A percentile compares a stretch with the other conserved stretches of the same genome.
Conservation (phyloP, 805 yeast species). For the Cyberlindnera misumaiensis region DNA sequence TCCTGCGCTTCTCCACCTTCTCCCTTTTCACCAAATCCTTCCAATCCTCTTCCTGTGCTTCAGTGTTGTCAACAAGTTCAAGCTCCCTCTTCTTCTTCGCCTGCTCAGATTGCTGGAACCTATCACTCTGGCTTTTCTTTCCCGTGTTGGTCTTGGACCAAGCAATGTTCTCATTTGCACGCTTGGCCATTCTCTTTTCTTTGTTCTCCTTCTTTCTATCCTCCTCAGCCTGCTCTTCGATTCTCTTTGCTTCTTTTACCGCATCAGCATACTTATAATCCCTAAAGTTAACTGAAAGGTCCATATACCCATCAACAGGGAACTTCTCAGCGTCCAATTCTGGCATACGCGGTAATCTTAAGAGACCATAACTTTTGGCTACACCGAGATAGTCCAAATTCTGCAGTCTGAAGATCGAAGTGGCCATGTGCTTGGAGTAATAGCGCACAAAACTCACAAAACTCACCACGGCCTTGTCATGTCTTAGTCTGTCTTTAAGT, state of each 20-base stretch:
- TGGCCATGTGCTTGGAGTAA: slow-evolving; percentile 82
- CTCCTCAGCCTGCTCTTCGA: slow-evolving; percentile 46
- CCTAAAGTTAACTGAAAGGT: slow-evolving; percentile 36
- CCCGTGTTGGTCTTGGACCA: slow-evolving; percentile 37
- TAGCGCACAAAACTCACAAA: slow-evolving; percentile 79
- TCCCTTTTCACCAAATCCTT: slow-evolving; percentile 66
- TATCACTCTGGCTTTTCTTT: slow-evolving; percentile 46
- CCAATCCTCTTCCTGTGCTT: slow-evolving; percentile 68
- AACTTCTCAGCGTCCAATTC: slow-evolving; percentile 54
- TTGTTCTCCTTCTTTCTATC: slow-evolving; percentile 24
- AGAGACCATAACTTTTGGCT: slow-evolving; percentile 72
- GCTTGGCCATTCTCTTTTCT: slow-evolving; percentile 25
- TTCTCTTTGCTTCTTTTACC: slow-evolving; percentile 55
- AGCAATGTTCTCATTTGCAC: slow-evolving; percentile 14
- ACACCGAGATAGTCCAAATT: slow-evolving; percentile 64
- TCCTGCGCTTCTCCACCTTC: slow-evolving; percentile 47
- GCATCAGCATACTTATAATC: slow-evolving; percentile 54
- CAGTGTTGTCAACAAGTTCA: slow-evolving; percentile 49
- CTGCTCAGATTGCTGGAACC: slow-evolving; percentile 33
- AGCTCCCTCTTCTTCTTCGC: slow-evolving; percentile 36
- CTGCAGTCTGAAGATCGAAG: slow-evolving; percentile 76
- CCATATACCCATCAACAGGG: slow-evolving; percentile 73
- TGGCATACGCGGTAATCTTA: slow-evolving; percentile 92
- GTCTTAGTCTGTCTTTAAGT: slow-evolving; percentile 66
- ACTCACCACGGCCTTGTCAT: slow-evolving; percentile 73